Percentiles rank a stretch among this genome's conserved stretches.
Conservation (phyloP, 2,329 filamentous ascomycete species). For the Botryotinia calthae region DNA sequence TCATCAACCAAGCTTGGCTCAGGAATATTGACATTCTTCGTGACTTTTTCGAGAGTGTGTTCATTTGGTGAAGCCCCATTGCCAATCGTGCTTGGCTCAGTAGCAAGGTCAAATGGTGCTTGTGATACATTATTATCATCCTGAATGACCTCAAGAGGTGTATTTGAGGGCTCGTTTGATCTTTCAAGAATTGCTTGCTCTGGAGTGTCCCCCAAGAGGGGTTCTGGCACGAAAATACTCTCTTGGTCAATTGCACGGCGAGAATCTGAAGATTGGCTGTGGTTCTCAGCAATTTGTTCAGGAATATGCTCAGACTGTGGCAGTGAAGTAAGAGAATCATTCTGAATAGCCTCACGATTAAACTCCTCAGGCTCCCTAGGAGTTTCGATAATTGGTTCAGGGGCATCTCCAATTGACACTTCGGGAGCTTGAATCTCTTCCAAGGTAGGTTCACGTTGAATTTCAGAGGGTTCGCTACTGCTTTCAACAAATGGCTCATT, state of each 20-base stretch:
- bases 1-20: not conserved
- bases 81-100: not conserved
- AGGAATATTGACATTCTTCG: not conserved
- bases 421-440: not conserved
- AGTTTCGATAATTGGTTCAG: not conserved
- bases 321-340: not conserved
- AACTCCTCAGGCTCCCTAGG: not conserved
- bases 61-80: not conserved
- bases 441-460: not conserved
- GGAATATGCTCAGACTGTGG: not conserved
- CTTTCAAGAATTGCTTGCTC: not conserved
- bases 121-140: not conserved
- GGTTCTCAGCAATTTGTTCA: not conserved
- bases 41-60: not conserved
- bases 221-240: too few species aligned
- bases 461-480: not conserved
- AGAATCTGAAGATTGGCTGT: not conserved
- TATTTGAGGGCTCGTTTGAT: not conserved
- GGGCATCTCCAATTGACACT: not conserved
- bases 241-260: not conserved
- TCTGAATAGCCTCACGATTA: not conserved
- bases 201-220: not conserved
- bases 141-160: not conserved
- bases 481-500: not conserved
- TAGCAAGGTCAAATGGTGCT: not conserved